Evolutionary conservation across 768 basidiomycete genomes (phyloP), one percentile per base, ranked within the genome.

Genomic region (Cubamyces sp.): DNA sequence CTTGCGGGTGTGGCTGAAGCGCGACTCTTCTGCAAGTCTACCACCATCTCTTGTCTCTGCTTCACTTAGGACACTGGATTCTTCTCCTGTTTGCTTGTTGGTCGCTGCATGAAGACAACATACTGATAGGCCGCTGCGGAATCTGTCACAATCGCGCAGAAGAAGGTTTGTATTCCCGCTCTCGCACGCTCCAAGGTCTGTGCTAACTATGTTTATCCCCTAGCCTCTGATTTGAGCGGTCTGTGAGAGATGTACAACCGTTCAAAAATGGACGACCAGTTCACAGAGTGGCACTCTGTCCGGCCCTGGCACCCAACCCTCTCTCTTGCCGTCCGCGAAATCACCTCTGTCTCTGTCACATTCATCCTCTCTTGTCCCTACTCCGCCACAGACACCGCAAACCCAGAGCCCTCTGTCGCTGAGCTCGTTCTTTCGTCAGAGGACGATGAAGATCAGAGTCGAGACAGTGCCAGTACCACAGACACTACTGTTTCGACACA

Each of bases 301-400:
- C 82, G 90, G 15, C 92, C 91, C 7, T 92, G 90, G 87, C 79
- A 82, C 5, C 87, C 87, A 40, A 85, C 84, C 34, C 77, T 93
- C n/a, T 81, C 84, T 1, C 82, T 94, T 15, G 76, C 82, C 14
- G 88, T 92, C 43, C 82, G 85, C 45, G 92, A 94, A 78, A 87
- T 94, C 53, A 91, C 92, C 23, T 93, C 92, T 0, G 92, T 93
- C 45, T 92, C 92, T 1, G 90, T 84, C 9, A 92, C 91, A 69
- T 84, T 85, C 66, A 84, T 83, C 3, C 77, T 79, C 62, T 88
- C 71, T 1, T 76, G 75, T 7, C 80, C 76, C 37, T 89, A 76
- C 69, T 94, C 92, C 21, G 74, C 75, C 67, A 79, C 82, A 75
- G 86, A 76, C 19, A 74, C 73, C 39, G 88, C 87, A 37, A 82